Percentiles rank a stretch among this genome's conserved stretches.
Evolutionary conservation across 192 early-diverging fungal species (phyloP).

Genomic region (Linderina pennispora): DNA sequence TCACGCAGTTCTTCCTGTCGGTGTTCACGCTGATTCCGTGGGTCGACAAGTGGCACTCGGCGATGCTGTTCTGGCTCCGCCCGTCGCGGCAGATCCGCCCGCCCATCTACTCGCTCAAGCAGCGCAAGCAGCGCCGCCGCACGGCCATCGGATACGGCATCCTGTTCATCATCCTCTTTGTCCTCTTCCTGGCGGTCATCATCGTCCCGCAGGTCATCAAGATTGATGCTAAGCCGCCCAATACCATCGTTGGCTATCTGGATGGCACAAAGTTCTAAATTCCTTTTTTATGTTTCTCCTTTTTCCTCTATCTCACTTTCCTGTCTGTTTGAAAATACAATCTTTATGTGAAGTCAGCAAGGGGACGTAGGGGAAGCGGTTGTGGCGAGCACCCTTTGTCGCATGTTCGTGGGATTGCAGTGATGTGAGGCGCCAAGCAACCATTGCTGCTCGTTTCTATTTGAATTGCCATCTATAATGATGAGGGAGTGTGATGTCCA

Average conservation of each 20-base stretch:
- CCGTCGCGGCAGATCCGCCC: conserved; percentile 71
- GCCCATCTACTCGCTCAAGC: conserved; percentile 66
- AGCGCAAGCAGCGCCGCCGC: conserved; percentile 53
- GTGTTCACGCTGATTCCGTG: conserved; percentile 65
- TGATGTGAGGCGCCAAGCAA: too few species aligned
- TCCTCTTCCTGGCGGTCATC: conserved; percentile 60
- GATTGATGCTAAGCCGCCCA: conserved; percentile 23
- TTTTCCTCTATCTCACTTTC: neutral
- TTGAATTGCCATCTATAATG: too few species aligned
- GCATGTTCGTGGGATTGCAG: too few species aligned
- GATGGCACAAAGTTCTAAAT: conserved; percentile 44
- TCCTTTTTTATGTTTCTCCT: neutral
- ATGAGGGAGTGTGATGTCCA: too few species aligned
- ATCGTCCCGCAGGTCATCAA: conserved; percentile 55
- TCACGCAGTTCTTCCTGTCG: conserved; percentile 70
- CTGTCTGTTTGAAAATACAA: too few species aligned
- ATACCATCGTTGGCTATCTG: conserved; percentile 27
- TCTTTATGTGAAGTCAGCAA: too few species aligned
- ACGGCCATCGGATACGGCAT: conserved; percentile 64
- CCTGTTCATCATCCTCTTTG: conserved; percentile 56
- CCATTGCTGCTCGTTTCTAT: too few species aligned
- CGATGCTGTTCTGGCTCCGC: conserved; percentile 79
- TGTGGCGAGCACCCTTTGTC: too few species aligned
- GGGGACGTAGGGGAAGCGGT: too few species aligned
- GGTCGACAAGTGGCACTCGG: conserved; percentile 68